Conservation (phyloP, 768 basidiomycete species). For the Termitomyces sp. region DNA sequence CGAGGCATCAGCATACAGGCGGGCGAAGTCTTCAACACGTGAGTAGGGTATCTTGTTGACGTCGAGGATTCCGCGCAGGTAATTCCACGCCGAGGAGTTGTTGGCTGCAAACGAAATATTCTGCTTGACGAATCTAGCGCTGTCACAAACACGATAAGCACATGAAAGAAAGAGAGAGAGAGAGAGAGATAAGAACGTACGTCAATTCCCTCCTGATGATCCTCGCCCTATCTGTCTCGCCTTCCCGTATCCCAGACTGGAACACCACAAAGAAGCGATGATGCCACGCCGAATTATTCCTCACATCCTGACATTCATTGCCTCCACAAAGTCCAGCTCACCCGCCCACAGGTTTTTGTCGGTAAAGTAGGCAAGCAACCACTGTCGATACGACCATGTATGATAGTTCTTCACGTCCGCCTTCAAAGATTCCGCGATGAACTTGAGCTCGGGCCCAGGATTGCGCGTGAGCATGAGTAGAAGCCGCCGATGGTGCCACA, state of each 20-base stretch:
- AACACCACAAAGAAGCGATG: slow-evolving; percentile 90
- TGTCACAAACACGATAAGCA: background rate
- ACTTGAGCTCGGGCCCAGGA: slow-evolving; percentile 68
- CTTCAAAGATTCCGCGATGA: slow-evolving; percentile 69
- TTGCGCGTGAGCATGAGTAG: slow-evolving; percentile 55
- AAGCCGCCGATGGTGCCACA: slow-evolving; percentile 91
- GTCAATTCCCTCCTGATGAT: slow-evolving; percentile 67
- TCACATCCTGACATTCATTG: slow-evolving; percentile 69
- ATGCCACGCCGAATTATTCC: slow-evolving; percentile 99
- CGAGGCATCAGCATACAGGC: background rate
- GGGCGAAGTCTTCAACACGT: slow-evolving; percentile 53
- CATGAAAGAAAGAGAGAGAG: background rate
- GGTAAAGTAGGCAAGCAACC: slow-evolving; percentile 85
- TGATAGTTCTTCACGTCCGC: slow-evolving; percentile 96
- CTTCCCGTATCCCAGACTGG: slow-evolving; percentile 56
- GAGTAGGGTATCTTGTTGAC: slow-evolving; percentile 57
- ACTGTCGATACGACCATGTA: slow-evolving; percentile 98
- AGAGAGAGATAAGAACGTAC: slow-evolving; percentile 45
- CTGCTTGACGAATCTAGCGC: slow-evolving; percentile 31
- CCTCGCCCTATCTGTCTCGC: slow-evolving; percentile 59
- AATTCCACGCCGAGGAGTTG: slow-evolving; percentile 97
- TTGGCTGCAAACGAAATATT: slow-evolving; percentile 80
- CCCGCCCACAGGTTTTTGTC: slow-evolving; percentile 62
- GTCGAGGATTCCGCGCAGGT: slow-evolving; percentile 82
- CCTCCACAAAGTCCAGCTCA: slow-evolving; percentile 72